Evolutionary conservation across 768 basidiomycete species (phyloP), one percentile per base, ranked within the genome.

Genomic region (Cantharellus cinnabarinus): DNA sequence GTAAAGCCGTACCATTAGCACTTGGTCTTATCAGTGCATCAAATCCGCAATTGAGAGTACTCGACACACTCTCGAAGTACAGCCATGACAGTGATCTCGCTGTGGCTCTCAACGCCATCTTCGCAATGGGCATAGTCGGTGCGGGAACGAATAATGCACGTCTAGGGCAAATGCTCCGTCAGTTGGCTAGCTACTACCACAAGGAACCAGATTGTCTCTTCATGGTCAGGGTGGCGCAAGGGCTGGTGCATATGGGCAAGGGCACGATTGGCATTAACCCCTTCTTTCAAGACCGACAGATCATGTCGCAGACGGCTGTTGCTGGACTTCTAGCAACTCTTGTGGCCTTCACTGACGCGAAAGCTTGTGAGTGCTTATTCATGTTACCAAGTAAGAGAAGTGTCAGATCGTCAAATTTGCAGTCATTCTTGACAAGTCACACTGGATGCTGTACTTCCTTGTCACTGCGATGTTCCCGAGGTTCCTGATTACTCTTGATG

Each of bases 91-190:
- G 87, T 66, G 95, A 99, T 71, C 81, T 98, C n/a, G 77, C 80
- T 50, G 95, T 99, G 5, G 95, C 94, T 0, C 78, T 89, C 56
- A 98, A 97, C 66, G 89, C 95, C 37, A 97, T 99, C 71, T 88
- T 98, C 65, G 93, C 93, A 2, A 97, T 99, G 94, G 95, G 95
- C 61, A 77, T 99, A 35, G 85, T 98, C 57, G 95, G 95, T 39
- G 94, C 94, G 2, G 95, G 95, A 40, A 91, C 90, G n/a, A 99
- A 99, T 71, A 98, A 99, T 64, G 95, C 95, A 10, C 82, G 91
- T 42, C 76, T 99, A 42, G 94, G 85, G 7, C 95, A 99, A 71
- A 95, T 99, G 94, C 79, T 99, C 40, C 77, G 95, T 48, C 90
- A 93, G 67, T 77, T 99, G 3, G 91, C 94, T 5, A 88, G 88